A percentile compares a stretch with the other conserved stretches of the same genome.
phyloP scores from a whole-genome alignment of 768 basidiomycete species.

The Leccinum ochraceum region DNA sequence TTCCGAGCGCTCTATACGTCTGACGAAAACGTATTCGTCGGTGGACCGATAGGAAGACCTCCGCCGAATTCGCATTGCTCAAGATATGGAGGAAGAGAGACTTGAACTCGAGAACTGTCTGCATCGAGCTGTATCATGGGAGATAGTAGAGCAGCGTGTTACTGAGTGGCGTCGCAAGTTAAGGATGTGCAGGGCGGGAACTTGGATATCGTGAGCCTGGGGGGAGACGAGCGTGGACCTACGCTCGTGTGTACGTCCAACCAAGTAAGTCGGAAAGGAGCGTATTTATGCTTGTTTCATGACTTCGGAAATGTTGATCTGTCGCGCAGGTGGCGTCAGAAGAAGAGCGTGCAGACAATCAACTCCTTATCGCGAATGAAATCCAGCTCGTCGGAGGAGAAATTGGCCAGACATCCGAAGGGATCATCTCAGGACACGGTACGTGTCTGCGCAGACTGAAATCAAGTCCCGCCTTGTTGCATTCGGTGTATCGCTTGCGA shows the following conservation, averaged over 20 bases:
- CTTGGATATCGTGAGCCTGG: too few relatives aligned
- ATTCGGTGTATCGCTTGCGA: neutral
- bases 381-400: constrained; percentile 94
- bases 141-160: too few relatives aligned
- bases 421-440: constrained; percentile 89
- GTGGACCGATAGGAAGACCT: neutral
- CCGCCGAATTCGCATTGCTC: neutral
- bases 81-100: neutral
- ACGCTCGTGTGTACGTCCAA: too few relatives aligned
- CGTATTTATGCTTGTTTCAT: too few relatives aligned
- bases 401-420: constrained; percentile 93
- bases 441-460: constrained; percentile 47
- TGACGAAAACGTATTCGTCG: neutral
- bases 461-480: neutral
- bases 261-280: too few relatives aligned
- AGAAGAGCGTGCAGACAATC: constrained; percentile 92
- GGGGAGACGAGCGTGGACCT: too few relatives aligned
- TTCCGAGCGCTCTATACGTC: neutral
- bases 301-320: constrained; percentile 31
- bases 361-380: constrained; percentile 68
- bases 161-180: too few relatives aligned
- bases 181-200: too few relatives aligned
- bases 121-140: too few relatives aligned
- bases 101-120: neutral
- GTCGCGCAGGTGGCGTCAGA: constrained; percentile 90